Evolutionary conservation across 139 green algal species (phyloP).

Genomic region (Trebouxia sp.): DNA sequence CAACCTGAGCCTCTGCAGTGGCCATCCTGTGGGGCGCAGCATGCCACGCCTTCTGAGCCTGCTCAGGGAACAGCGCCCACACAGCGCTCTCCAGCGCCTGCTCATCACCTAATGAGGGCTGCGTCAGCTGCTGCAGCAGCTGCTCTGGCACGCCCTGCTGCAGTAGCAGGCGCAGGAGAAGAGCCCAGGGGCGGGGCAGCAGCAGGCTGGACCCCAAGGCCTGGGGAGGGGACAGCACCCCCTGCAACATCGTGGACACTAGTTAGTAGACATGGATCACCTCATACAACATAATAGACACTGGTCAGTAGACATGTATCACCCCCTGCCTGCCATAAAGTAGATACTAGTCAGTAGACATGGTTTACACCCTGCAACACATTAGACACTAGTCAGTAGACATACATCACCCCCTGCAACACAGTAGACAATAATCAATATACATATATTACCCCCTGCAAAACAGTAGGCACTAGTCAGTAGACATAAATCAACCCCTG

Average conservation of each 20-base stretch:
- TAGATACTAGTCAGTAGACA: background rate
- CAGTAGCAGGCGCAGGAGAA: constrained; percentile 75
- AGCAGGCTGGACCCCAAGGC: constrained; percentile 57
- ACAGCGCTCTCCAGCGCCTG: constrained; percentile 49
- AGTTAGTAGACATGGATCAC: background rate
- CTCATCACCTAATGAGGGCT: constrained; percentile 33
- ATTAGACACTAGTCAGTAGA: no score
- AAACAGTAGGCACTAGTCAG: no score
- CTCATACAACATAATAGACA: no score
- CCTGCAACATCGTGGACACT: background rate
- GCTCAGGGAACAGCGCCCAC: constrained; percentile 23
- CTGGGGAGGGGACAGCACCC: constrained; percentile 37
- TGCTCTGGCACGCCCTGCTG: constrained; percentile 50
- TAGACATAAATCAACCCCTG: background rate
- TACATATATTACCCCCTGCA: no score
- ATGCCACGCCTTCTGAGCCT: constrained; percentile 1
- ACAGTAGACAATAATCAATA: background rate
- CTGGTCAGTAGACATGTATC: no score
- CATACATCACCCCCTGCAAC: no score
- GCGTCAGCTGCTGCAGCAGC: constrained; percentile 43
- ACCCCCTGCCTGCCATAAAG: no score
- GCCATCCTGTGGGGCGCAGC: constrained; percentile 28
- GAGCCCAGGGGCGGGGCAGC: constrained; percentile 62
- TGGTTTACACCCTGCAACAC: no score
- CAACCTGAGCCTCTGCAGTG: constrained; percentile 32